Conservation (phyloP, 306 rosid genomes). For the Pyrus pyrifolia region DNA sequence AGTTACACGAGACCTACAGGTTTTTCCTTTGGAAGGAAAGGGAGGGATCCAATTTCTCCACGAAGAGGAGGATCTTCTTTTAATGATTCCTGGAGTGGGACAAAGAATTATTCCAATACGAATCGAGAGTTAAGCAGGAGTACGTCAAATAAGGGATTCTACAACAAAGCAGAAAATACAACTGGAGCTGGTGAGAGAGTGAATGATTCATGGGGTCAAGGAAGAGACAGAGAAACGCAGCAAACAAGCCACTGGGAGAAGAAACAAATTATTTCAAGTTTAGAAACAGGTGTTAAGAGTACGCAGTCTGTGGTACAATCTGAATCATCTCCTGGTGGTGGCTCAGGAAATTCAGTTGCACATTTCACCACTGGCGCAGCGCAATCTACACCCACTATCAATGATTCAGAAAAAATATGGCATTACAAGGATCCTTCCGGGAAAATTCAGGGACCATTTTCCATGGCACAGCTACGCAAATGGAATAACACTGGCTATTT, state of each 20-base stretch:
- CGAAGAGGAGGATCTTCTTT: slow-evolving; percentile 49
- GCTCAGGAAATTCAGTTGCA: slow-evolving; percentile 35
- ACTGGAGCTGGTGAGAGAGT: slow-evolving; percentile 47
- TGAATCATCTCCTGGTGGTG: slow-evolving; percentile 31
- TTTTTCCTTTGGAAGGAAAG: slow-evolving; percentile 68
- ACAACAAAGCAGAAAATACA: slow-evolving; percentile 51
- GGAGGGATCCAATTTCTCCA: slow-evolving; percentile 75
- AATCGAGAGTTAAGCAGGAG: slow-evolving; percentile 64
- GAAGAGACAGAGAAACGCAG: slow-evolving; percentile 71
- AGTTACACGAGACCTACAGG: slow-evolving; percentile 62
- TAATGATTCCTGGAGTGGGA: slow-evolving; percentile 73
- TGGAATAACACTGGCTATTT: slow-evolving; percentile 94
- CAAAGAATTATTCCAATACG: slow-evolving; percentile 46
- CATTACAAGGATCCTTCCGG: slow-evolving; percentile 93
- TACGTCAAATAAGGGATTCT: slow-evolving; percentile 58
- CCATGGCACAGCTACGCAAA: slow-evolving; percentile 79
- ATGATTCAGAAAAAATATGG: slow-evolving; percentile 86
- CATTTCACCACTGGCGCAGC: slow-evolving; percentile 35
- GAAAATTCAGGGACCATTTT: slow-evolving; percentile 96
- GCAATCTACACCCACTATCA: slow-evolving; percentile 40
- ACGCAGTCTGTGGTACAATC: slow-evolving; percentile 28
- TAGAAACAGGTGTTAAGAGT: slow-evolving; percentile 45
- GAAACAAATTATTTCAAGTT: slow-evolving; percentile 43
- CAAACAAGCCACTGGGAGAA: slow-evolving; percentile 60
- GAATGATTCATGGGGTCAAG: slow-evolving; percentile 54